These are phyloP conservation scores for Straminergon stramineum DNA, from an alignment of 225 moss, liverwort and hornwort genomes.

Conservation along the genomic window DNA sequence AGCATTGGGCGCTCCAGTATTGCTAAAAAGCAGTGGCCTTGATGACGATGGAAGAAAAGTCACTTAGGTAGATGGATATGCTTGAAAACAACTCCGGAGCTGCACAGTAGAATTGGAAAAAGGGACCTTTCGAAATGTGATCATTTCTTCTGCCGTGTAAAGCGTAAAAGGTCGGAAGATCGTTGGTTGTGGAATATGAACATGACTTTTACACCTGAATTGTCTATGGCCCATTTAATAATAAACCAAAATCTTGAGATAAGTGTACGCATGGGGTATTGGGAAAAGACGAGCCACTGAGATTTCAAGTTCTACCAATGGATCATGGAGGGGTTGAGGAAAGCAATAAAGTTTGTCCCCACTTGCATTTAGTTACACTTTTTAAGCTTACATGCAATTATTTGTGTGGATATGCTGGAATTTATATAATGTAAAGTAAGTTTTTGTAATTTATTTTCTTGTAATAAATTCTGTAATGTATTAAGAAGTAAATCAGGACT, in stretches of 20 bases:
- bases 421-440: neutral
- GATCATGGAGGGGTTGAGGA: neutral
- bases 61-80: neutral
- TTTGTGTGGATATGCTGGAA: neutral
- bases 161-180: neutral
- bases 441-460: neutral
- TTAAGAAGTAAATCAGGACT: neutral
- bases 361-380: neutral
- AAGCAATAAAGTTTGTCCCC: neutral
- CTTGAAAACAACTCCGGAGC: neutral
- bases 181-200: constrained; percentile 8
- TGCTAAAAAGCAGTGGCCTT: neutral
- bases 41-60: neutral
- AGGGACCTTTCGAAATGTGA: neutral
- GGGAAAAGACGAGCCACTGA: neutral
- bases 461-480: neutral
- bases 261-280: neutral
- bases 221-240: neutral
- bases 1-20: neutral
- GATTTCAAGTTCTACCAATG: neutral
- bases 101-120: neutral
- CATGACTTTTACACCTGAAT: neutral
- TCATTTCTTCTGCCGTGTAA: neutral
- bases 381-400: neutral
- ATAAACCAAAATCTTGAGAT: neutral